A percentile compares a stretch with the other conserved stretches of the same genome.
Evolutionary conservation across 1,284 basidiomycete species (phyloP).

Genomic region (Puccinia polysora): DNA sequence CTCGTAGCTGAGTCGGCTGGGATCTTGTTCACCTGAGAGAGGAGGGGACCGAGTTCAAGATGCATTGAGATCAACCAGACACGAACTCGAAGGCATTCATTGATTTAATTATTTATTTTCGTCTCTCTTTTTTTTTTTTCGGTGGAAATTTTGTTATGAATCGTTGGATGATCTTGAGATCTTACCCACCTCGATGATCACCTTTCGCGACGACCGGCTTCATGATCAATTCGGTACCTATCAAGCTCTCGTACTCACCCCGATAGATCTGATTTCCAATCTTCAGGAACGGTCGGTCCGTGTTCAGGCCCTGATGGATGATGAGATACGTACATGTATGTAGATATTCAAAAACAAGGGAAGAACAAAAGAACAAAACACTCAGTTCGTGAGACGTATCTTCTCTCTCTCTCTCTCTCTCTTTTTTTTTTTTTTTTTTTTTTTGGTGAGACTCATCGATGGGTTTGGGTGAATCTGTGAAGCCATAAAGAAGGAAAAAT

Average conservation of each 20-base stretch:
- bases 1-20: conserved; percentile 8
- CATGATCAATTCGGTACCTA: conserved; percentile 41
- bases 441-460: neutral
- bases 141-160: neutral
- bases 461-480: neutral
- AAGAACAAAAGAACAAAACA: too few species aligned
- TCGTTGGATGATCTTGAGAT: too few species aligned
- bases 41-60: neutral
- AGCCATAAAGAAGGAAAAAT: neutral
- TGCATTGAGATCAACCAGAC: neutral
- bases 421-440: conserved; percentile 21
- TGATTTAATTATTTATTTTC: too few species aligned
- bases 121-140: neutral
- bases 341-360: neutral
- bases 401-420: neutral
- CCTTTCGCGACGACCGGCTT: neutral
- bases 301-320: conserved; percentile 20
- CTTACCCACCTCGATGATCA: too few species aligned
- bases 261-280: conserved; percentile 37
- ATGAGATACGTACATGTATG: neutral
- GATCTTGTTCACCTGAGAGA: neutral
- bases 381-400: too few species aligned
- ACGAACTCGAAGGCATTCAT: neutral
- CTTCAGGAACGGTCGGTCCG: conserved; percentile 19
- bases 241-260: conserved; percentile 30